These are phyloP conservation scores for Reticulascus tulasneorum DNA, from an alignment of 2,329 filamentous ascomycete genomes.

Conservation along the genomic window DNA sequence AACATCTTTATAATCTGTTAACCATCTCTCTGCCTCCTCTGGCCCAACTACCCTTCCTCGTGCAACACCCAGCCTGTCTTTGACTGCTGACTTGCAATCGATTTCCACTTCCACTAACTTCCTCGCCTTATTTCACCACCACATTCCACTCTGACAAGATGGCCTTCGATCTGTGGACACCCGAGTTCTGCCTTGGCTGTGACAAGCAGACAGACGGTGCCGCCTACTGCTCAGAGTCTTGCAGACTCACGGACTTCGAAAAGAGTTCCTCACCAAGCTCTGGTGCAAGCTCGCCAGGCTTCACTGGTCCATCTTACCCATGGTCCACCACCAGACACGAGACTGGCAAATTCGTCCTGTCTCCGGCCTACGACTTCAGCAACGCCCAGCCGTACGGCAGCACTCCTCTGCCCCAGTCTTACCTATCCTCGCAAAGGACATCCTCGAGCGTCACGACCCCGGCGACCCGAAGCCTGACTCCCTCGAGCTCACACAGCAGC, in stretches of 20 bases:
- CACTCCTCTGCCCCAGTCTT: slow-evolving; percentile 40
- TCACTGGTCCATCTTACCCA: slow-evolving; percentile 46
- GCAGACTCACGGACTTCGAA: slow-evolving; percentile 83
- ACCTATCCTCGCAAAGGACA: slow-evolving; percentile 29
- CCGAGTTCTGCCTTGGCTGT: slow-evolving; percentile 90
- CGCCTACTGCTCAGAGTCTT: slow-evolving; percentile 89
- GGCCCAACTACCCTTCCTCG: neutral
- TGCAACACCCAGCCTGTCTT: neutral
- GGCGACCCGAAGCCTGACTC: slow-evolving; percentile 46
- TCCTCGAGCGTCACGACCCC: slow-evolving; percentile 18
- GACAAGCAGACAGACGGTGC: slow-evolving; percentile 80
- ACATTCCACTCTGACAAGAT: slow-evolving; percentile 7
- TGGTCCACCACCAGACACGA: slow-evolving; percentile 35
- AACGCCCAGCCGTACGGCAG: slow-evolving; percentile 55
- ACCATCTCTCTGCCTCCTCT: neutral
- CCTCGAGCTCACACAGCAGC: slow-evolving; percentile 80
- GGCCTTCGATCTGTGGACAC: slow-evolving; percentile 63
- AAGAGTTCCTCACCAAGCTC: slow-evolving; percentile 58
- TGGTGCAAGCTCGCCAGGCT: slow-evolving; percentile 53
- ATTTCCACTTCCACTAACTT: neutral
- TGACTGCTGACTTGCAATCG: neutral
- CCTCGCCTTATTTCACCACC: neutral
- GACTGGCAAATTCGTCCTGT: slow-evolving; percentile 58
- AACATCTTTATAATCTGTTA: slow-evolving; percentile 3
- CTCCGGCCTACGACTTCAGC: slow-evolving; percentile 72